These are phyloP conservation scores for Citrullus mucosospermus DNA, from an alignment of 306 rosid genomes.

Conservation along the genomic window DNA sequence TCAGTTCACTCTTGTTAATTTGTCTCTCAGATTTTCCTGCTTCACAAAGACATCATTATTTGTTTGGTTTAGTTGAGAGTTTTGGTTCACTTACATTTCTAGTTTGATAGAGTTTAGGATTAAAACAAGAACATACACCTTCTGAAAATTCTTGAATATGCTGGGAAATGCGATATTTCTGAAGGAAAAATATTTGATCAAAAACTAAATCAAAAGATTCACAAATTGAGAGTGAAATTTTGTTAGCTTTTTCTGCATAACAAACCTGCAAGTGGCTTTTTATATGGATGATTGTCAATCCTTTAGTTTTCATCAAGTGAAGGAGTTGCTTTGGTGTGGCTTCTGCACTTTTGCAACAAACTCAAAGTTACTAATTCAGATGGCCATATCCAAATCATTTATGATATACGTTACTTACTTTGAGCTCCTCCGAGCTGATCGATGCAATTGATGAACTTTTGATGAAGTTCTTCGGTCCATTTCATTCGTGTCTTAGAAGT, in stretches of 20 bases:
- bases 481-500: background rate
- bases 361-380: background rate
- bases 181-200: background rate
- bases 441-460: background rate
- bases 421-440: background rate
- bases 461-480: constrained; percentile 1
- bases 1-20: background rate
- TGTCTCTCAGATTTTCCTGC: constrained; percentile 1
- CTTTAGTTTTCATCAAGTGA: constrained; percentile 1
- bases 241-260: background rate
- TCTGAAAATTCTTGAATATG: background rate
- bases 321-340: constrained; percentile 6
- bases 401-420: background rate
- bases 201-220: background rate
- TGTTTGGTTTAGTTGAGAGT: background rate
- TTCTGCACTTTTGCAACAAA: constrained; percentile 3
- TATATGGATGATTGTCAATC: constrained; percentile 1
- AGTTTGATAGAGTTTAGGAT: background rate
- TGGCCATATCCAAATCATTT: background rate
- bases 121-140: background rate
- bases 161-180: constrained; percentile 1
- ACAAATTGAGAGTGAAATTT: background rate
- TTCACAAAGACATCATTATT: background rate
- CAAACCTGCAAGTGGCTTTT: constrained; percentile 11
- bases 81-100: background rate